Base-by-base conservation (phyloP, 163 green algal genomes). In the Scenedesmus sp. region DNA sequence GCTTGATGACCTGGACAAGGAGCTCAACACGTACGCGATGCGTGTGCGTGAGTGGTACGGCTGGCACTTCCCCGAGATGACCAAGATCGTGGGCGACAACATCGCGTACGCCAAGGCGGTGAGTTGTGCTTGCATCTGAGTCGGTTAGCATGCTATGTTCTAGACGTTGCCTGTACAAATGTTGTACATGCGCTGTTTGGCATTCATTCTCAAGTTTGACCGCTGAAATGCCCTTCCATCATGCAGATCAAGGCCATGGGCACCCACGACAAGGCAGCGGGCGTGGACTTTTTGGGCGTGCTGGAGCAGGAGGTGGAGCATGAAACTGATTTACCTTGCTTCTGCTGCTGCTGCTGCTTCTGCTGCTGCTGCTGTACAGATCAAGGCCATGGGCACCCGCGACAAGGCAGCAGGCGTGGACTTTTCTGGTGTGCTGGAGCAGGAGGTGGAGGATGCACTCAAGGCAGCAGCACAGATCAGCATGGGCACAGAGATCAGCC, bases 61-160 rank as follows among this genome's bases (percentile, higher is more conserved):
- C 90, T 99, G 98, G 98, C 98, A 99, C 95, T 99, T 99, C 93
- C 98, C 98, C 4, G 98, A 99, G 95, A 99, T 99, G 96, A 98
- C 97, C 79, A 99, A 99, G 93, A 97, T 99, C 82, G 96, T 99
- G 23, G 94, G 93, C 15, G 98, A 99, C 96, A 99, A 99, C 96
- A 99, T 99, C 95, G 92, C 96, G 90, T 99, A 99, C 93, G 97
- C 97, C 66, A 98, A 98, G 93, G 91, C 92, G 90, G 97, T 96
- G 82, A 81, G 92, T 91, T 59, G 2, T 46, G 34, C 34, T 46
- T 46, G 34, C 34, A 46, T 46, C 34, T 46, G 34, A 46, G 34
- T 46, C 34, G 34, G 34, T 46, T 46, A 46, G 34, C 34, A 46
- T 46, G 34, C 34, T 46, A 46, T 46, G 34, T 46, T 46, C 34